Conservation (phyloP, 208 protist species). For the Trypanosomatidae sp. region DNA sequence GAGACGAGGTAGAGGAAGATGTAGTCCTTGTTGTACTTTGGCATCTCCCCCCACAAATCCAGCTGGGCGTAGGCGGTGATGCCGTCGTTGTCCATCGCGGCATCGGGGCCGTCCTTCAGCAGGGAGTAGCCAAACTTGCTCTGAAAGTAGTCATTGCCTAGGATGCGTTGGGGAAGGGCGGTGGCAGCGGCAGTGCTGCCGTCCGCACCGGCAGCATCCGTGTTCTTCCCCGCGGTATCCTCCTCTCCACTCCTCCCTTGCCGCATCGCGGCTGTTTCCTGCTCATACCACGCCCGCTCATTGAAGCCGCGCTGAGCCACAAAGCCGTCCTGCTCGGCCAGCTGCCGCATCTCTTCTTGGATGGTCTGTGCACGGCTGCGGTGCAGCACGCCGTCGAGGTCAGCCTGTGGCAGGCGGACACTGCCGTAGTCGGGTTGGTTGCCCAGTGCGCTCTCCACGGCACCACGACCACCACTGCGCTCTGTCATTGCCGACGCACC, state of each 20-base stretch:
- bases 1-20: slow-evolving; percentile 89
- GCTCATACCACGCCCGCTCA: slow-evolving; percentile 75
- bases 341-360: slow-evolving; percentile 50
- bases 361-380: slow-evolving; percentile 44
- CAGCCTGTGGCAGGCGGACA: slow-evolving; percentile 67
- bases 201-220: background rate
- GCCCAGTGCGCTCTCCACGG: background rate
- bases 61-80: slow-evolving; percentile 68
- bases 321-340: slow-evolving; percentile 58
- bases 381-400: slow-evolving; percentile 42
- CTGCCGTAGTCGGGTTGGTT: slow-evolving; percentile 3
- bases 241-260: too few species aligned
- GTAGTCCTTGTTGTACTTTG: slow-evolving; percentile 82
- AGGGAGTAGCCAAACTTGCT: slow-evolving; percentile 84
- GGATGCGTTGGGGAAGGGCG: slow-evolving; percentile 56
- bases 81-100: slow-evolving; percentile 17
- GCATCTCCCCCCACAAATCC: slow-evolving; percentile 88
- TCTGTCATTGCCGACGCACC: background rate
- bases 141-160: slow-evolving; percentile 79
- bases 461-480: background rate
- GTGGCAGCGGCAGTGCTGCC: background rate
- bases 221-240: too few species aligned
- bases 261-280: slow-evolving; percentile 41
- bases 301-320: slow-evolving; percentile 76
- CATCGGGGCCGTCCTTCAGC: slow-evolving; percentile 36